Conservation (phyloP, 2,329 filamentous ascomycete species). For the Nemania diffusa region DNA sequence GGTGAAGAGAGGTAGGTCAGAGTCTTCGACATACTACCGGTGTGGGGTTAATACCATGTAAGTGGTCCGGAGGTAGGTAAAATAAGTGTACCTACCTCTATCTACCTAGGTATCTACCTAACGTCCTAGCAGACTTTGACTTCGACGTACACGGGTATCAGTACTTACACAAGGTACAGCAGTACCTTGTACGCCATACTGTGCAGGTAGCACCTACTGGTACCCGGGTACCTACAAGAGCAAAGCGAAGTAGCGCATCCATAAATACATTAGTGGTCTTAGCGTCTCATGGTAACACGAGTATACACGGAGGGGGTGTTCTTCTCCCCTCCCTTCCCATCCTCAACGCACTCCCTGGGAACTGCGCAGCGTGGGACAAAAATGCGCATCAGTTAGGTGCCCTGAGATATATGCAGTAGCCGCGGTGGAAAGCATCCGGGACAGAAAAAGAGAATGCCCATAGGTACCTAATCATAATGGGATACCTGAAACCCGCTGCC, state of each 20-base stretch:
- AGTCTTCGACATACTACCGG: constrained; percentile 12
- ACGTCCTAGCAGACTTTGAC: background rate
- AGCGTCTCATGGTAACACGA: constrained; percentile 15
- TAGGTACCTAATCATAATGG: background rate
- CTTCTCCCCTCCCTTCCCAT: constrained; percentile 16
- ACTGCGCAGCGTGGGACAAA: constrained; percentile 21
- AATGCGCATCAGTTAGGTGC: constrained; percentile 13
- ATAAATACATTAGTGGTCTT: background rate
- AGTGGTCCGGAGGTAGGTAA: constrained; percentile 9
- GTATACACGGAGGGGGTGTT: background rate
- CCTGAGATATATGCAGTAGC: constrained; percentile 3
- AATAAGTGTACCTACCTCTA: background rate
- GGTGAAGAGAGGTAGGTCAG: background rate
- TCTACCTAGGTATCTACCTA: background rate
- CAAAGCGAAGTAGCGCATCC: constrained; percentile 18
- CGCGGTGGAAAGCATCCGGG: background rate
- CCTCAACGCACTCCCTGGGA: background rate
- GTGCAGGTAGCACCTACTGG: background rate
- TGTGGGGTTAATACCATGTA: constrained; percentile 16
- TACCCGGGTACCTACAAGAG: constrained; percentile 2
- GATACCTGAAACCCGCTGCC: constrained; percentile 8
- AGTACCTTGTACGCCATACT: background rate
- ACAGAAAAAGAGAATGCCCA: background rate
- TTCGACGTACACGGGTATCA: background rate
- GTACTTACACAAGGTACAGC: background rate